Conservation (phyloP, 176 grass and related monocot genomes). For the Puccinellia tenuiflora region DNA sequence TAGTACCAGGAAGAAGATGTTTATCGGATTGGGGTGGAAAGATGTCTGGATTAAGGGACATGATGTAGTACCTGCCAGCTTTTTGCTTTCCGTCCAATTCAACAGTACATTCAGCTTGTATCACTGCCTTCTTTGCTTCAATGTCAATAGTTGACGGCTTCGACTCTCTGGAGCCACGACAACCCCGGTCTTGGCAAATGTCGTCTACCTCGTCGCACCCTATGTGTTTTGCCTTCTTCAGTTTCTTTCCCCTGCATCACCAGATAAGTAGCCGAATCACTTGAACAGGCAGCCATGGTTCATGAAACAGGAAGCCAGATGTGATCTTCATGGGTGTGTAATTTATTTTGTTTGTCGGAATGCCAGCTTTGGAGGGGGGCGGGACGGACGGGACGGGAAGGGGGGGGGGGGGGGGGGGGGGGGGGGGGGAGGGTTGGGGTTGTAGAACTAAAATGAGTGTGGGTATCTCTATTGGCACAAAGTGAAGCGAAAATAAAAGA, state of each 20-base stretch:
- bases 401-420: not conserved
- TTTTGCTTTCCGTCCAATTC: constrained; percentile 16
- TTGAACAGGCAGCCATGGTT: constrained; percentile 4
- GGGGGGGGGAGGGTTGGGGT: not conserved
- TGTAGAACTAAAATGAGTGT: not conserved
- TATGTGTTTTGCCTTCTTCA: constrained; percentile 1
- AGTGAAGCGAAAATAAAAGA: constrained; percentile 3
- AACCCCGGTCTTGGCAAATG: not conserved
- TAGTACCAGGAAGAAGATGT: not conserved
- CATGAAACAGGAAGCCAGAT: not conserved
- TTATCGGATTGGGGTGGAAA: not conserved
- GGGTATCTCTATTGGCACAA: not conserved
- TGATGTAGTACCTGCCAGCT: not conserved
- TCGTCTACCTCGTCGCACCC: constrained; percentile 2
- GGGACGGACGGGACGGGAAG: too few species aligned
- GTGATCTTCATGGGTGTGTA: not conserved
- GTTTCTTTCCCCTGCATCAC: constrained; percentile 34
- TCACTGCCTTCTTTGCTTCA: not conserved
- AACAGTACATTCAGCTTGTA: constrained; percentile 18
- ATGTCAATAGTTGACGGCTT: not conserved
- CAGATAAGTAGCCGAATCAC: not conserved
- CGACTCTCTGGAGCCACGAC: not conserved
- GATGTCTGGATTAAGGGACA: not conserved
- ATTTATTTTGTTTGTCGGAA: not conserved
- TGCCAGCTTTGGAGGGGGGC: not conserved